These are phyloP conservation scores for Alternaria postmessia DNA, from an alignment of 2,329 filamentous ascomycete species.

Conservation along the genomic window DNA sequence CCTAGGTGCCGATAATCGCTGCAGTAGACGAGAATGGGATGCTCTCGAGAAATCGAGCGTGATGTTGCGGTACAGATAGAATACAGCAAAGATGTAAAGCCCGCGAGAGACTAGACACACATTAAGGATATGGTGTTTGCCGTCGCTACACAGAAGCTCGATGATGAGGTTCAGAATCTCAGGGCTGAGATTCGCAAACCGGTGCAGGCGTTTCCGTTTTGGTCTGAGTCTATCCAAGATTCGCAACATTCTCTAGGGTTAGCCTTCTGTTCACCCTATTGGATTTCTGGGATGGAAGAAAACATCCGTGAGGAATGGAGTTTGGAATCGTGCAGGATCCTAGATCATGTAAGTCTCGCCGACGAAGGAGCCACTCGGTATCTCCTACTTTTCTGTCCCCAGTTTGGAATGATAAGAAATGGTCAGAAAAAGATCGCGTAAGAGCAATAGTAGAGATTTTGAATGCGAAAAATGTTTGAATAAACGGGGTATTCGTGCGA, in stretches of 20 bases:
- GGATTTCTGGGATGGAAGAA: not conserved
- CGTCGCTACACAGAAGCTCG: not conserved
- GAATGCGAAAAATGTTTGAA: too few species aligned
- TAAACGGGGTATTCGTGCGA: not conserved
- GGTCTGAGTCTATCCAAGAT: not conserved
- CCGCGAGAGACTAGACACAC: slow-evolving; percentile 5
- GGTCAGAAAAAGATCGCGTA: not conserved
- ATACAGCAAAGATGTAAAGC: slow-evolving; percentile 3
- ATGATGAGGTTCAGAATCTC: slow-evolving; percentile 4
- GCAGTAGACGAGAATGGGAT: not conserved
- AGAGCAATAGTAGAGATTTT: not conserved
- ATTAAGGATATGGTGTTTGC: not conserved
- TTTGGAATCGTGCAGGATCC: not conserved
- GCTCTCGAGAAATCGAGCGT: not conserved
- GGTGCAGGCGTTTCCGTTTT: not conserved
- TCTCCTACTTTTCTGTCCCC: not conserved
- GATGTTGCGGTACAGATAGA: slow-evolving; percentile 8
- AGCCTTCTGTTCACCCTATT: not conserved
- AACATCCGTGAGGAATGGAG: not conserved
- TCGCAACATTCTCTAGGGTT: not conserved
- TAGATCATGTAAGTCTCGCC: not conserved
- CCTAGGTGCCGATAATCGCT: not conserved
- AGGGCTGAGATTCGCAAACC: not conserved
- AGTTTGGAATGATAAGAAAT: not conserved
- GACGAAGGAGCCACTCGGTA: not conserved